phyloP scores from a whole-genome alignment of 2,329 filamentous ascomycete species.

The Aspergillus spinulosporus region DNA sequence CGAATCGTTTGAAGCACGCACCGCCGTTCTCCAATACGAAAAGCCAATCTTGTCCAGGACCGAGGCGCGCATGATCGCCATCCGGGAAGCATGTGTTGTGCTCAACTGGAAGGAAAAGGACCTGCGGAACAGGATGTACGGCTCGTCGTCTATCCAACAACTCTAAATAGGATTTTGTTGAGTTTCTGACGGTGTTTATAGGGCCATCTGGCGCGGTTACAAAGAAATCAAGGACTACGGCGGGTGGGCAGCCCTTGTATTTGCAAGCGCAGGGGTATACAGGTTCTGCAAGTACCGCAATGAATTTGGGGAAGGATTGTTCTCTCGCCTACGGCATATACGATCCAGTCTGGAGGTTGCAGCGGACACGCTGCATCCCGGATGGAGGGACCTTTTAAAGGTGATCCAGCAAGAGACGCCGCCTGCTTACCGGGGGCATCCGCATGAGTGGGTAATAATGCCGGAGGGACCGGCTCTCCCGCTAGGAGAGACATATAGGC shows the following conservation, averaged over 20 bases:
- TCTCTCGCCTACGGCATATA: constrained; percentile 49
- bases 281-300: constrained; percentile 62
- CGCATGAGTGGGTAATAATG: constrained; percentile 29
- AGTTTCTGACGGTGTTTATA: constrained; percentile 1
- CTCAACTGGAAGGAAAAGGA: constrained; percentile 61
- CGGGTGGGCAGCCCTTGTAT: constrained; percentile 58
- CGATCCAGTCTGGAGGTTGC: constrained; percentile 54
- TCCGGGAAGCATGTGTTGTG: constrained; percentile 55
- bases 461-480: constrained; percentile 14
- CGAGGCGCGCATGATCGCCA: constrained; percentile 53
- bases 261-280: constrained; percentile 60
- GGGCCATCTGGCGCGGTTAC: constrained; percentile 59
- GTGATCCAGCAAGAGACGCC: constrained; percentile 23
- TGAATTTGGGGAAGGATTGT: constrained; percentile 54
- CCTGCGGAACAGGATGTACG: constrained; percentile 48
- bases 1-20: constrained; percentile 56
- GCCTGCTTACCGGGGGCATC: constrained; percentile 24
- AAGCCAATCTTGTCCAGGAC: constrained; percentile 45
- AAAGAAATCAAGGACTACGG: constrained; percentile 59
- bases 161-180: too few relatives aligned
- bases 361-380: constrained; percentile 55
- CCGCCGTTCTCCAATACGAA: constrained; percentile 44
- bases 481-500: constrained; percentile 23
- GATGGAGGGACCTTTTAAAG: constrained; percentile 51
- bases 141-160: not conserved